Conservation (phyloP, 225 moss, liverwort and hornwort species). For the Physcomitrium patens region DNA sequence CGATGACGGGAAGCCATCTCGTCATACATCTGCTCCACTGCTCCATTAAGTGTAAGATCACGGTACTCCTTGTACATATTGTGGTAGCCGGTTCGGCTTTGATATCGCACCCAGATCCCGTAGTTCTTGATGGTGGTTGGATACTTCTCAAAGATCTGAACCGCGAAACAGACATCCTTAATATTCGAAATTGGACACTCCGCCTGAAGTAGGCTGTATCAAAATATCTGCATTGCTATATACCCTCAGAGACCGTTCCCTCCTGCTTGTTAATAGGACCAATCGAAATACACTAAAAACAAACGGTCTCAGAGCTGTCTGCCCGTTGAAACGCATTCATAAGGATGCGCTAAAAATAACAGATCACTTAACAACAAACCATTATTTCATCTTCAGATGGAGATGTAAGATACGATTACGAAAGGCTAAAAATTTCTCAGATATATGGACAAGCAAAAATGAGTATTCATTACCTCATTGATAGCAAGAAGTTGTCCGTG, state of each 20-base stretch:
- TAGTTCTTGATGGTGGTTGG: no score
- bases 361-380: slow-evolving; percentile 26
- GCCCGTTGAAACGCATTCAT: no score
- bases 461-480: slow-evolving; percentile 44
- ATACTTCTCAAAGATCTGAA: neutral
- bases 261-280: no score
- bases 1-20: slow-evolving; percentile 82
- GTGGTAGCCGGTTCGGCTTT: no score
- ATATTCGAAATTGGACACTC: slow-evolving; percentile 45
- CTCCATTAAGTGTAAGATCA: no score
- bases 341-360: neutral
- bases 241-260: no score
- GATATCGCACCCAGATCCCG: no score
- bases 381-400: no score
- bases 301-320: no score
- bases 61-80: no score
- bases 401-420: neutral
- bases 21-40: slow-evolving; percentile 78
- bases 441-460: neutral
- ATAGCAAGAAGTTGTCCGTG: slow-evolving; percentile 71
- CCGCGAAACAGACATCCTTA: slow-evolving; percentile 12
- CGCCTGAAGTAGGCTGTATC: slow-evolving; percentile 21
- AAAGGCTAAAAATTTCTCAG: neutral
- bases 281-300: no score
- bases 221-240: no score